Evolutionary conservation across 495 filamentous ascomycete genomes (phyloP), one percentile per base, ranked within the genome.

Genomic region (Trichocladium antarcticum): DNA sequence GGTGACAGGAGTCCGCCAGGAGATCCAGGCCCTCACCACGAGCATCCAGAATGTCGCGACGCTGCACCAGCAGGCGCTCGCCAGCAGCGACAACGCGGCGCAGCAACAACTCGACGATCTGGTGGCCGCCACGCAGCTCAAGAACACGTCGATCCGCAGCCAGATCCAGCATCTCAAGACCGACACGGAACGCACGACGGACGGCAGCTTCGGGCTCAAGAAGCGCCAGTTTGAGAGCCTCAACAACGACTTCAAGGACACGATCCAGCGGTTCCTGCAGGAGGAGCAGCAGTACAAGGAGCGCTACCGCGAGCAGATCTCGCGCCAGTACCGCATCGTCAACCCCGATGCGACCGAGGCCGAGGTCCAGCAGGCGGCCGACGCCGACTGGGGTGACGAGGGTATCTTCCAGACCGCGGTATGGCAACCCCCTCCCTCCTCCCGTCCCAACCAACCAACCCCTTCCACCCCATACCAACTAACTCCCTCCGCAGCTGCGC

Each of bases 321-420:
- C 76, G 44, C 74, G 83, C 49, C 83, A 87, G 65, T 87, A 82
- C 60, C 71, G 76, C 32, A 85, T 87, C 57, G 82, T 87, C 47
- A 86, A 87, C 61, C 82, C 82, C 32, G 74, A 83, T 3, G 83
- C 83, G 7, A 75, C 72, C 24, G 80, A 84, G 43, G 62, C 64
- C 11, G 80, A 86, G 61, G 76, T 85, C 39, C 66, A 69, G 14
- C 68, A 81, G 58, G 82, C 83, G 3, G 63, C 71, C n/a, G 69
- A 82, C 54, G 72, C 78, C 31, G 77, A 86, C 62, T 84, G 80
- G 76, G 80, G 79, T 17, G 73, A 84, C 49, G 83, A 85, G 61
- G 82, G 83, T 53, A 78, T 87, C 49, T 87, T 87, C 69, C 81
- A 84, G 65, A 78, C 76, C 35, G 83, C 83, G 39, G 83, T 85